These are phyloP conservation scores for Albatrellus sp. DNA, from an alignment of 1,284 basidiomycete species.

Conservation along the genomic window DNA sequence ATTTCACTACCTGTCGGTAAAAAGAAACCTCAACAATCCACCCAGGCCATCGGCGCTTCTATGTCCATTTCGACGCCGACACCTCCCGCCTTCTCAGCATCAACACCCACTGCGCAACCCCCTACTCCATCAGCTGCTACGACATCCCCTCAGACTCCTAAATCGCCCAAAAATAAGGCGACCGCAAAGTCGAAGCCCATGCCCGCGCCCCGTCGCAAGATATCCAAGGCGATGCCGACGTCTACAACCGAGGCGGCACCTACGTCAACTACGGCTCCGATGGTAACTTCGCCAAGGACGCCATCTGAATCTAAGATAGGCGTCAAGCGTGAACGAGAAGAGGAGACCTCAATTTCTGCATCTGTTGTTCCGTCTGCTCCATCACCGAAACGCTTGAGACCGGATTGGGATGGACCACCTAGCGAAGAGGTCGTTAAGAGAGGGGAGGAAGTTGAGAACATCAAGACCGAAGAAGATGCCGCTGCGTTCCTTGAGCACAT, in stretches of 20 bases:
- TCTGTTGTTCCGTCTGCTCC: constrained; percentile 35
- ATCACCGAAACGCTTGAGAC: constrained; percentile 57
- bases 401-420: constrained; percentile 51
- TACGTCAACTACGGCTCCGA: constrained; percentile 18
- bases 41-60: constrained; percentile 1
- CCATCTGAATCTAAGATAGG: constrained; percentile 19
- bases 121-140: constrained; percentile 36
- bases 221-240: constrained; percentile 17
- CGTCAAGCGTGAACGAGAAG: constrained; percentile 48
- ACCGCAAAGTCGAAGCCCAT: constrained; percentile 26
- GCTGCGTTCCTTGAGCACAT: constrained; percentile 48
- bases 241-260: constrained; percentile 14
- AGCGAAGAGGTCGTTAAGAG: constrained; percentile 42
- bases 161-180: constrained; percentile 23
- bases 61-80: constrained; percentile 23
- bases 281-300: constrained; percentile 21
- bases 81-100: constrained; percentile 22
- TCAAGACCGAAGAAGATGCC: constrained; percentile 57
- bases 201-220: constrained; percentile 19
- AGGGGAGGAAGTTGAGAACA: constrained; percentile 37
- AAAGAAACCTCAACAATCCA: constrained; percentile 6
- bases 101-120: constrained; percentile 42
- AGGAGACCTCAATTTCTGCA: constrained; percentile 34
- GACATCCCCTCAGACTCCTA: constrained; percentile 28
- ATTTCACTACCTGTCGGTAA: constrained; percentile 3